Evolutionary conservation across 768 basidiomycete species (phyloP).

Genomic region (Lepiota brunneoincarnata): DNA sequence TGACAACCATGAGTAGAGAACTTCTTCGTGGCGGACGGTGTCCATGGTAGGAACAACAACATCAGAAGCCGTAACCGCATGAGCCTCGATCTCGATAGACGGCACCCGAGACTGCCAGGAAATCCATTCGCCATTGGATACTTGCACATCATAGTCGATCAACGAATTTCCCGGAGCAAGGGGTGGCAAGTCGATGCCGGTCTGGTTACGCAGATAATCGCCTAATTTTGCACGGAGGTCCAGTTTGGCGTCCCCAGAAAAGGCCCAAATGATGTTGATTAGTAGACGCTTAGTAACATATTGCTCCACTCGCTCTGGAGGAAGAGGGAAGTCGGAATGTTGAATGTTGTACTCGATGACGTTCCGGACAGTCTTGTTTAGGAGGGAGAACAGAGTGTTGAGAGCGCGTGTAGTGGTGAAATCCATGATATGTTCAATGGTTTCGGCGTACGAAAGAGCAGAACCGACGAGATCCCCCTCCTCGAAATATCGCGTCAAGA

Average conservation of each 20-base stretch:
- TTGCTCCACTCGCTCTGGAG: slow-evolving; percentile 81
- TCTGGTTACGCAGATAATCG: slow-evolving; percentile 78
- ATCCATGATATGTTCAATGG: slow-evolving; percentile 99
- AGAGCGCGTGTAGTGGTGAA: slow-evolving; percentile 90
- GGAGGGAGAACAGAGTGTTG: slow-evolving; percentile 92
- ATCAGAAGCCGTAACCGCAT: slow-evolving; percentile 93
- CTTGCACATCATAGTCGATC: slow-evolving; percentile 94
- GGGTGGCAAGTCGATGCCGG: slow-evolving; percentile 86
- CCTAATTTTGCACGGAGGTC: slow-evolving; percentile 89
- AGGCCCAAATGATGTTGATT: slow-evolving; percentile 95
- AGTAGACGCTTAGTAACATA: slow-evolving; percentile 89
- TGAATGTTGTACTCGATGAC: slow-evolving; percentile 93
- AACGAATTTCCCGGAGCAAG: slow-evolving; percentile 76
- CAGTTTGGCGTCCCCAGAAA: slow-evolving; percentile 93
- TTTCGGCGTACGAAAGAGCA: slow-evolving; percentile 76
- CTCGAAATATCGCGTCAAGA: slow-evolving; percentile 81
- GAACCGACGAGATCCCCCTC: slow-evolving; percentile 78
- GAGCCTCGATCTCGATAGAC: slow-evolving; percentile 94
- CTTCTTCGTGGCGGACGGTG: slow-evolving; percentile 97
- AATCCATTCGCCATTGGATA: slow-evolving; percentile 82
- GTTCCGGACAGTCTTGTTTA: slow-evolving; percentile 95
- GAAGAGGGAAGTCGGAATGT: slow-evolving; percentile 91
- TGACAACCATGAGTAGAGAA: slow-evolving; percentile 97
- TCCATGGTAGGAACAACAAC: slow-evolving; percentile 98
- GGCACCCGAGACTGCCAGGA: slow-evolving; percentile 93